Conservation (phyloP, 2,329 filamentous ascomycete genomes). For the Fusarium azukiicola region DNA sequence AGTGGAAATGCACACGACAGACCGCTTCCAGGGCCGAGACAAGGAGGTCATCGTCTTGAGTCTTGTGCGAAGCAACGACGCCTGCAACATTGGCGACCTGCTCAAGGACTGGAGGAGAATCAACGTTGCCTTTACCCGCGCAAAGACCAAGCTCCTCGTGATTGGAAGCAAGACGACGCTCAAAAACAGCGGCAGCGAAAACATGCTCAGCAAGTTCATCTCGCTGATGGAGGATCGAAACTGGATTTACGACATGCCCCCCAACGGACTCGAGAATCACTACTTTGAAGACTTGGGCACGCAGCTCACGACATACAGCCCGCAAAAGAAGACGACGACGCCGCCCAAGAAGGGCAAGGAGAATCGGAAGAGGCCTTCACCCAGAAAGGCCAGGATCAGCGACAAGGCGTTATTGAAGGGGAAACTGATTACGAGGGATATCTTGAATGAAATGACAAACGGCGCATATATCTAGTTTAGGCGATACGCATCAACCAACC, state of each 20-base stretch:
- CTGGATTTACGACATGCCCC: slow-evolving; percentile 90
- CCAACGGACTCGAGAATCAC: slow-evolving; percentile 83
- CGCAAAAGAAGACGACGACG: slow-evolving; percentile 53
- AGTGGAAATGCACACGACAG: slow-evolving; percentile 97
- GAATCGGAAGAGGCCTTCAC: slow-evolving; percentile 69
- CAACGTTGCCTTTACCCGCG: slow-evolving; percentile 97
- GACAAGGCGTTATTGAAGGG: slow-evolving; percentile 82
- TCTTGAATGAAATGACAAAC: slow-evolving; percentile 85
- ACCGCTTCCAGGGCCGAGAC: slow-evolving; percentile 97
- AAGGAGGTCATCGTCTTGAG: slow-evolving; percentile 95
- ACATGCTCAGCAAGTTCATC: slow-evolving; percentile 89
- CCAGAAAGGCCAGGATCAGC: slow-evolving; percentile 79
- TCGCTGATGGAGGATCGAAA: slow-evolving; percentile 86
- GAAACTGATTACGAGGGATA: slow-evolving; percentile 86
- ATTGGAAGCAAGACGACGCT: slow-evolving; percentile 91
- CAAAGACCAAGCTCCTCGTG: slow-evolving; percentile 94
- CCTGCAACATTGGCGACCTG: slow-evolving; percentile 91
- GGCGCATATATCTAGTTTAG: slow-evolving; percentile 62
- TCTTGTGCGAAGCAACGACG: slow-evolving; percentile 93
- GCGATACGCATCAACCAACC: slow-evolving; percentile 1
- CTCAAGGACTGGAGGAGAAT: slow-evolving; percentile 95
- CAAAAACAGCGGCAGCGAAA: slow-evolving; percentile 84
- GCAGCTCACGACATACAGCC: slow-evolving; percentile 65
- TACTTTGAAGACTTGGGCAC: slow-evolving; percentile 80
- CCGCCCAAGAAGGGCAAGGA: slow-evolving; percentile 67